Percentiles rank a stretch among this genome's conserved stretches.
These are phyloP conservation scores for Ocimum tenuiflorum DNA, from an alignment of 257 asterid species.

Conservation along the genomic window DNA sequence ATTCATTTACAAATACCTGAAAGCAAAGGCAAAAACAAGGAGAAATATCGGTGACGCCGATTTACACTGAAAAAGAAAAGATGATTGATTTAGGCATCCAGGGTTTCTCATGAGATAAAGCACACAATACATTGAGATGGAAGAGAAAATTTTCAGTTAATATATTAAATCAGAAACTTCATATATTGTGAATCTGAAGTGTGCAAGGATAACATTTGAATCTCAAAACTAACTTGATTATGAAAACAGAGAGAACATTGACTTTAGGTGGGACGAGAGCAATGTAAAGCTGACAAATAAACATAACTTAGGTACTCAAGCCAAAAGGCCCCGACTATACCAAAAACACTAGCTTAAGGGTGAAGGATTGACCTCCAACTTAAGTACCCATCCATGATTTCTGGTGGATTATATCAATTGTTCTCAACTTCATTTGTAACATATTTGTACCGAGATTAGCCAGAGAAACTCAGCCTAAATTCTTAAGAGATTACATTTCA, in stretches of 20 bases:
- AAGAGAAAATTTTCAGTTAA: background rate
- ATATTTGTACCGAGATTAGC: slow-evolving; percentile 6
- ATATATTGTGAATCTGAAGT: too few relatives aligned
- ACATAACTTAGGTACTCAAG: background rate
- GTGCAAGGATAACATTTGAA: too few relatives aligned
- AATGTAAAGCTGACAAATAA: background rate
- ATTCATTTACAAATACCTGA: slow-evolving; percentile 53
- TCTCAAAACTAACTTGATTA: background rate
- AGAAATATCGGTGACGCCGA: slow-evolving; percentile 94
- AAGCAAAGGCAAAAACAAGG: slow-evolving; percentile 84
- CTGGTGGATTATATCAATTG: too few relatives aligned
- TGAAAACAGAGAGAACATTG: background rate
- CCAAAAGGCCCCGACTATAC: too few relatives aligned
- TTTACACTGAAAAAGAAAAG: slow-evolving; percentile 67
- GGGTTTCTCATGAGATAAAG: slow-evolving; percentile 7
- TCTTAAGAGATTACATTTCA: background rate
- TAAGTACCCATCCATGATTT: background rate
- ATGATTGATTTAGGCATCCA: slow-evolving; percentile 7
- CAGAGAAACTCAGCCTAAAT: background rate
- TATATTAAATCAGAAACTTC: background rate
- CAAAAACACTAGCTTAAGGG: too few relatives aligned
- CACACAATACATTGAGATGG: background rate
- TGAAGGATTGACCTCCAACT: background rate
- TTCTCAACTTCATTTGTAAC: background rate
- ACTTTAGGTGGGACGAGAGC: background rate